These are phyloP conservation scores for Fusarium nygamai DNA, from an alignment of 2,329 filamentous ascomycete genomes.

Conservation along the genomic window DNA sequence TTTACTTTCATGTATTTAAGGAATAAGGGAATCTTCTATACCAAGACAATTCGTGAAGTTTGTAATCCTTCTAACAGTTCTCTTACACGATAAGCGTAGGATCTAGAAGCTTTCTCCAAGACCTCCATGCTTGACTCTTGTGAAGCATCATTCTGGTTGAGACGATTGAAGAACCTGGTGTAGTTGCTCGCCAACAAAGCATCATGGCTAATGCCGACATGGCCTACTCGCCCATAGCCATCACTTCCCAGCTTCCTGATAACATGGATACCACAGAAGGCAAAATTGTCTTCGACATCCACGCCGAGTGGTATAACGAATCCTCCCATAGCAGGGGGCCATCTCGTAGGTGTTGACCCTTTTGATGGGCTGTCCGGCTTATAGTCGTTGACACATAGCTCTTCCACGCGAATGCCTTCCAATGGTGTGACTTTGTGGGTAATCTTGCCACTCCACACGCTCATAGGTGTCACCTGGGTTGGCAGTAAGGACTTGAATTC, in stretches of 20 bases:
- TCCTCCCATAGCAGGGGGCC: accelerated
- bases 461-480: not conserved
- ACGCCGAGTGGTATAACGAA: not conserved
- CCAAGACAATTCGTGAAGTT: not conserved
- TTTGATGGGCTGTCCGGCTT: not conserved
- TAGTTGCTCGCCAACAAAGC: not conserved
- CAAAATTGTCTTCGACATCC: not conserved
- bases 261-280: not conserved
- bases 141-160: accelerated
- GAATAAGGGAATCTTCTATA: accelerated
- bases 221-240: not conserved
- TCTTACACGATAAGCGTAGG: not conserved
- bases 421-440: not conserved
- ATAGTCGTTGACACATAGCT: not conserved
- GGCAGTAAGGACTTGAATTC: accelerated
- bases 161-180: accelerated
- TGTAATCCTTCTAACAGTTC: not conserved
- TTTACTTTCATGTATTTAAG: not conserved
- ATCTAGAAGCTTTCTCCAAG: not conserved
- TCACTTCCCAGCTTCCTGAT: accelerated
- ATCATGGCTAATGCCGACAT: not conserved
- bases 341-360: accelerated
- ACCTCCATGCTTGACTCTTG: accelerated
- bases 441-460: accelerated
- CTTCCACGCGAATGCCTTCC: not conserved